A percentile compares a stretch with the other conserved stretches of the same genome.
Evolutionary conservation across 2,329 filamentous ascomycete genomes (phyloP).

Genomic region (Microcyclospora pomicola): DNA sequence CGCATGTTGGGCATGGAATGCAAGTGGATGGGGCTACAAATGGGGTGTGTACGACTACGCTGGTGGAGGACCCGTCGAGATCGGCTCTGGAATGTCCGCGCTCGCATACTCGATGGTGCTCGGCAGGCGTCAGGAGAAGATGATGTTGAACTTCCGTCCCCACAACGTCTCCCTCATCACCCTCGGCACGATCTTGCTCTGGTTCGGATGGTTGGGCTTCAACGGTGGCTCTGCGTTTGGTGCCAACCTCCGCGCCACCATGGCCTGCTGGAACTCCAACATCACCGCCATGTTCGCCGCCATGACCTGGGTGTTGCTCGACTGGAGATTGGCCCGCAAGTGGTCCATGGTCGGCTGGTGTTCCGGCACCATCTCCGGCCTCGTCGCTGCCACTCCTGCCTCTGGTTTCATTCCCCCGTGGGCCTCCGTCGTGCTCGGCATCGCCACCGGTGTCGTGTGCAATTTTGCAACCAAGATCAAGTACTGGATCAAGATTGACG

Average conservation of each 20-base stretch:
- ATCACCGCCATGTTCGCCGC: constrained; percentile 82
- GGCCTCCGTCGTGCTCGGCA: constrained; percentile 47
- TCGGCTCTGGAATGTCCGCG: constrained; percentile 82
- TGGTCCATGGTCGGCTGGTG: constrained; percentile 93
- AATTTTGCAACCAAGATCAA: constrained; percentile 80
- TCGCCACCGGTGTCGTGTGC: constrained; percentile 52
- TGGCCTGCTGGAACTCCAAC: constrained; percentile 98
- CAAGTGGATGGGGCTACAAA: constrained; percentile 81
- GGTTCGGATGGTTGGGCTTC: constrained; percentile 98
- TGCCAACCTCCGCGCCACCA: constrained; percentile 59
- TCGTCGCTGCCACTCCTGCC: constrained; percentile 76
- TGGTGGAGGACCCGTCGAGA: constrained; percentile 93
- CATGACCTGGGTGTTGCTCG: constrained; percentile 87
- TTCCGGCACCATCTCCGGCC: constrained; percentile 72
- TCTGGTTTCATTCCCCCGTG: constrained; percentile 64
- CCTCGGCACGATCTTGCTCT: constrained; percentile 85
- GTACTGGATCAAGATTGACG: constrained; percentile 67
- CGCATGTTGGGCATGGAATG: constrained; percentile 93
- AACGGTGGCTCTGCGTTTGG: constrained; percentile 93
- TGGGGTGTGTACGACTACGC: constrained; percentile 94
- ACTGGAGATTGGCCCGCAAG: constrained; percentile 87
- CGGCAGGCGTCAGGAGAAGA: constrained; percentile 91
- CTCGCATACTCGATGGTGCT: constrained; percentile 93
- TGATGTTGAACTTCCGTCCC: constrained; percentile 99
- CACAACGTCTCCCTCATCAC: constrained; percentile 98